A percentile compares a stretch with the other conserved stretches of the same genome.
phyloP scores from a whole-genome alignment of 2,329 filamentous ascomycete species.

The Venturia pyrina region DNA sequence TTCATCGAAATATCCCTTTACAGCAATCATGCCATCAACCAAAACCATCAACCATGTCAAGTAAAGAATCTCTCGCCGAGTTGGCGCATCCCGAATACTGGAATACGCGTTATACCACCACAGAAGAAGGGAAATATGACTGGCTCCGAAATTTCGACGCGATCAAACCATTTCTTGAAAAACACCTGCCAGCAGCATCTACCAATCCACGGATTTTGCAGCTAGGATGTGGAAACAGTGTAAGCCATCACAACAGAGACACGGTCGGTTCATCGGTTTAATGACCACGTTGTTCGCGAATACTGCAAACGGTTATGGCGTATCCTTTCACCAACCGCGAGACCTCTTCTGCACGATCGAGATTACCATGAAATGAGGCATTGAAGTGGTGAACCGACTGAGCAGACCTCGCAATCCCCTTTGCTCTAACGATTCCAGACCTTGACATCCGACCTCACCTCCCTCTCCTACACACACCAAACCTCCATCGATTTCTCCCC shows the following conservation, averaged over 20 bases:
- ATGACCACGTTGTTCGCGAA: too few relatives aligned
- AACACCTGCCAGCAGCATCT: conserved; percentile 28
- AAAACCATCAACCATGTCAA: neutral
- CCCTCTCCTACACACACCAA: conserved; percentile 27
- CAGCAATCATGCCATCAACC: neutral
- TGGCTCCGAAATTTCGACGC: conserved; percentile 42
- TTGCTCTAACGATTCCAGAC: conserved; percentile 25
- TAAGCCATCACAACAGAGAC: conserved; percentile 18
- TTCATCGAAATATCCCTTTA: neutral
- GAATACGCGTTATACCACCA: conserved; percentile 32
- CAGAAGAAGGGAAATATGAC: conserved; percentile 29
- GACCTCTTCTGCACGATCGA: too few relatives aligned
- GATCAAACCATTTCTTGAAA: conserved; percentile 35
- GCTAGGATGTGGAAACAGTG: conserved; percentile 46
- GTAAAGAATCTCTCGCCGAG: conserved; percentile 13
- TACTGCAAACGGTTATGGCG: too few relatives aligned
- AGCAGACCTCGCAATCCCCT: too few relatives aligned
- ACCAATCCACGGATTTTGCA: conserved; percentile 33
- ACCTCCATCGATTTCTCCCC: conserved; percentile 39
- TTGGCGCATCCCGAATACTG: conserved; percentile 38
- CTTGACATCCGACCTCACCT: conserved; percentile 37
- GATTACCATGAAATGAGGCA: neutral
- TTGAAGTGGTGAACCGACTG: too few relatives aligned
- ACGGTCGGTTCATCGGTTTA: too few relatives aligned
- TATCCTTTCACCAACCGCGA: too few relatives aligned